A percentile compares a stretch with the other conserved stretches of the same genome.
Conservation (phyloP, 176 grass and related monocot genomes). For the Oryza meyeriana region DNA sequence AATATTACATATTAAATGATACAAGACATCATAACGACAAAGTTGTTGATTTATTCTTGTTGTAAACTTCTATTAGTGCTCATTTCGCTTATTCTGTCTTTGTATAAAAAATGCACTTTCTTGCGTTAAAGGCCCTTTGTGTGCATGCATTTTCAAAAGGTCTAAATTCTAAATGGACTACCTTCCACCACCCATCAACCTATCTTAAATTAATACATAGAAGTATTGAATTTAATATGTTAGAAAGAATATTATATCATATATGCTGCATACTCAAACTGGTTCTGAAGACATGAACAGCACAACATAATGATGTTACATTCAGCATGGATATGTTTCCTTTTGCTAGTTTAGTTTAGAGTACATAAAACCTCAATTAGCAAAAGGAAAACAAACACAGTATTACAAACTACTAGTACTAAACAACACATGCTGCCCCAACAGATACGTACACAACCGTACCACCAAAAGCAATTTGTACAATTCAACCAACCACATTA, state of each 20-base stretch:
- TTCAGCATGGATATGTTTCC: neutral
- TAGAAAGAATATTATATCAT: neutral
- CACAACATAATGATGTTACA: conserved; percentile 6
- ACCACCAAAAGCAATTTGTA: neutral
- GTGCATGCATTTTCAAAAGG: neutral
- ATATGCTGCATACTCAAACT: neutral
- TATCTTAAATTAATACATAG: neutral
- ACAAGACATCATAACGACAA: neutral
- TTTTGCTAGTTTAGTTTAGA: neutral
- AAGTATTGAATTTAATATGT: neutral
- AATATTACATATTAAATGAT: conserved; percentile 1
- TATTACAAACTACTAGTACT: neutral
- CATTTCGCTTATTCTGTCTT: neutral
- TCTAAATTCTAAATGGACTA: conserved; percentile 1
- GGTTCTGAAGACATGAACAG: conserved; percentile 3
- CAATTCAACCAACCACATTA: neutral
- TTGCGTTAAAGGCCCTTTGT: neutral
- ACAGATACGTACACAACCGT: neutral
- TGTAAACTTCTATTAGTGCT: neutral
- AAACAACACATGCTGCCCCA: neutral
- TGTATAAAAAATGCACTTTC: neutral
- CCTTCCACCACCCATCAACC: conserved; percentile 5
- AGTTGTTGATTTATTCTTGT: neutral
- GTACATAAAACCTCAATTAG: neutral
- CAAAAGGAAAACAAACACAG: neutral